phyloP scores from a whole-genome alignment of 805 yeast species.

The Spathaspora boniae region DNA sequence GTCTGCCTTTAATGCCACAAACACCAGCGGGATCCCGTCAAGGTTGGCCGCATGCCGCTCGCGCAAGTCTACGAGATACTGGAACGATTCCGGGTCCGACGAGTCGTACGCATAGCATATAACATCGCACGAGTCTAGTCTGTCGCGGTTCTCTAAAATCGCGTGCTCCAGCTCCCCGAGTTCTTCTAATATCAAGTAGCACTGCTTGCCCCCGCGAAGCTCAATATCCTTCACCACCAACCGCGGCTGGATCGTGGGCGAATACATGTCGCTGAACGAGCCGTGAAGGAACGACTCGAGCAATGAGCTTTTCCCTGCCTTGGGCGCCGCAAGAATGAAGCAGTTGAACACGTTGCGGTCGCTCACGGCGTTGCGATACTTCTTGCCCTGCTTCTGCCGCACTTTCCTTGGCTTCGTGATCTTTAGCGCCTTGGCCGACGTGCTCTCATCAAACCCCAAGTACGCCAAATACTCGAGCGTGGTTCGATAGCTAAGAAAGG shows the following conservation, averaged over 20 bases:
- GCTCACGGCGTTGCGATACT: constrained; percentile 62
- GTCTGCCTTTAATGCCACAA: constrained; percentile 93
- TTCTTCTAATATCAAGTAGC: constrained; percentile 87
- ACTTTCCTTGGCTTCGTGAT: constrained; percentile 78
- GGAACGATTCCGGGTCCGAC: constrained; percentile 92
- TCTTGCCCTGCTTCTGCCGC: constrained; percentile 60
- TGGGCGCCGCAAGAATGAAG: constrained; percentile 78
- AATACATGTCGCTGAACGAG: constrained; percentile 62
- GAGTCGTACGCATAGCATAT: constrained; percentile 89
- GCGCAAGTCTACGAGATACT: constrained; percentile 70
- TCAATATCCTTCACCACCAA: constrained; percentile 92
- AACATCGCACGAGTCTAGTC: constrained; percentile 85
- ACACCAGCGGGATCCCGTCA: constrained; percentile 71
- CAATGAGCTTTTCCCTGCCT: constrained; percentile 84
- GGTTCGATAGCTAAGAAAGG: constrained; percentile 76
- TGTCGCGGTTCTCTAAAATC: constrained; percentile 62
- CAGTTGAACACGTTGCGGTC: constrained; percentile 94
- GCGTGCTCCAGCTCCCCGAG: constrained; percentile 85
- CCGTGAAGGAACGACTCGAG: constrained; percentile 73
- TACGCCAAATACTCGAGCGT: constrained; percentile 87
- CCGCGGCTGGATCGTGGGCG: constrained; percentile 79
- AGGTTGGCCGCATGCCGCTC: constrained; percentile 54
- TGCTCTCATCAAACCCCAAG: constrained; percentile 73
- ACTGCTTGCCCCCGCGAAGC: constrained; percentile 90
- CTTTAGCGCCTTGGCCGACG: constrained; percentile 42